Conservation (phyloP, 352 stramenopile genomes). For the Globisporangium abappressorium region DNA sequence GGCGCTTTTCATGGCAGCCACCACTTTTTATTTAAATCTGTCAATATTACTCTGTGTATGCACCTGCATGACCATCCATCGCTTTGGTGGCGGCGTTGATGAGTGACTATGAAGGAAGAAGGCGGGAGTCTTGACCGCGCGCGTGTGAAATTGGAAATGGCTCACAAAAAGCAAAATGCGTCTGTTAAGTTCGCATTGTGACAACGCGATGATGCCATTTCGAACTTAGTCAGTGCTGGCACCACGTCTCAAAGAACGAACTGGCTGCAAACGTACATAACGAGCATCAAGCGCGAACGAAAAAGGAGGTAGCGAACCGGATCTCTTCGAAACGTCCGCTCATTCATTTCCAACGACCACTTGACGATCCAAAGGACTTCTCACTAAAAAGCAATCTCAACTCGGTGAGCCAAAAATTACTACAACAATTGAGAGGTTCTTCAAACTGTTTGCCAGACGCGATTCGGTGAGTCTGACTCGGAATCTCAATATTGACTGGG, state of each 20-base stretch:
- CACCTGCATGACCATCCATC: neutral
- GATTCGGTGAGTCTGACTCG: neutral
- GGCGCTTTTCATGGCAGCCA: neutral
- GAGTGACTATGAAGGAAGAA: neutral
- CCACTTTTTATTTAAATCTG: neutral
- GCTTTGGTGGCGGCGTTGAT: neutral
- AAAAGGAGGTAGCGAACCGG: neutral
- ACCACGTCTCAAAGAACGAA: neutral
- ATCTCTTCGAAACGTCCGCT: neutral
- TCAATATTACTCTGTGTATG: neutral
- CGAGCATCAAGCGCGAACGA: neutral
- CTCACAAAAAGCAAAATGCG: neutral
- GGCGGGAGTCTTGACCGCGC: no score
- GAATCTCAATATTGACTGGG: neutral
- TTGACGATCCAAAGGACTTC: neutral
- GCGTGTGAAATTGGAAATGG: neutral
- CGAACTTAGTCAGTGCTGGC: neutral
- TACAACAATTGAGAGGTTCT: neutral
- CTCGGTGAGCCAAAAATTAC: neutral
- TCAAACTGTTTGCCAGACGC: no score
- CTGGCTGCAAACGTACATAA: neutral
- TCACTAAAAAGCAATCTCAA: neutral
- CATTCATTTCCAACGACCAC: neutral
- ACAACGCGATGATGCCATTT: neutral
- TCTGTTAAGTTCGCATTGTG: neutral